These are phyloP conservation scores for Orbilia blumenaviensis DNA, from an alignment of 2,329 filamentous ascomycete species.

Conservation along the genomic window DNA sequence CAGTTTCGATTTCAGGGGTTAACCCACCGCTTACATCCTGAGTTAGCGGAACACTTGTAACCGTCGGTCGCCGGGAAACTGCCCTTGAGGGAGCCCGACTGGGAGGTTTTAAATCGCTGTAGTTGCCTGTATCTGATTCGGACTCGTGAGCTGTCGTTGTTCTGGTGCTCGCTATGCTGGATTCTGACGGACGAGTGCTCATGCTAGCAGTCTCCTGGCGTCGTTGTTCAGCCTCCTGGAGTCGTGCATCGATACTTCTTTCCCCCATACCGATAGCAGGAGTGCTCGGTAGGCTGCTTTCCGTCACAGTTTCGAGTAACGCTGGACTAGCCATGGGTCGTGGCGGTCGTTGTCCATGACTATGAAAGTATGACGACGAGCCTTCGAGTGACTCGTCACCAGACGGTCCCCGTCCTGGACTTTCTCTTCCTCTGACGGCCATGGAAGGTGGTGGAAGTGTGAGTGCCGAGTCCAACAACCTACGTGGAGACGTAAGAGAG, in stretches of 20 bases:
- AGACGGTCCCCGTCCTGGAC: slow-evolving; percentile 53
- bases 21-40: slow-evolving; percentile 76
- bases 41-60: slow-evolving; percentile 72
- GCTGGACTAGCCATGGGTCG: slow-evolving; percentile 66
- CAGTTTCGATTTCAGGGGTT: slow-evolving; percentile 97
- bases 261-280: slow-evolving; percentile 66
- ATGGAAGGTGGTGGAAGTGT: slow-evolving; percentile 53
- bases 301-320: slow-evolving; percentile 84
- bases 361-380: slow-evolving; percentile 39
- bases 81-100: slow-evolving; percentile 71
- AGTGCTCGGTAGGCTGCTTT: slow-evolving; percentile 80
- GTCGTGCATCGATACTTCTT: slow-evolving; percentile 61
- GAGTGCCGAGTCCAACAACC: slow-evolving; percentile 50
- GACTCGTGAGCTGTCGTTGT: slow-evolving; percentile 63
- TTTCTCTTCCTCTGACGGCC: slow-evolving; percentile 40
- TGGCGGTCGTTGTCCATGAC: slow-evolving; percentile 50
- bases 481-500: slow-evolving; percentile 54
- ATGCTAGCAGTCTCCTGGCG: slow-evolving; percentile 56
- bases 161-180: slow-evolving; percentile 61
- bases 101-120: slow-evolving; percentile 65
- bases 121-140: slow-evolving; percentile 58
- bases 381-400: slow-evolving; percentile 54
- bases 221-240: slow-evolving; percentile 60
- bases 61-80: slow-evolving; percentile 68
- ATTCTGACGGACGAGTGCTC: slow-evolving; percentile 59